phyloP scores from a whole-genome alignment of 75 land plant genomes.

The Isoetes taiwanensis region DNA sequence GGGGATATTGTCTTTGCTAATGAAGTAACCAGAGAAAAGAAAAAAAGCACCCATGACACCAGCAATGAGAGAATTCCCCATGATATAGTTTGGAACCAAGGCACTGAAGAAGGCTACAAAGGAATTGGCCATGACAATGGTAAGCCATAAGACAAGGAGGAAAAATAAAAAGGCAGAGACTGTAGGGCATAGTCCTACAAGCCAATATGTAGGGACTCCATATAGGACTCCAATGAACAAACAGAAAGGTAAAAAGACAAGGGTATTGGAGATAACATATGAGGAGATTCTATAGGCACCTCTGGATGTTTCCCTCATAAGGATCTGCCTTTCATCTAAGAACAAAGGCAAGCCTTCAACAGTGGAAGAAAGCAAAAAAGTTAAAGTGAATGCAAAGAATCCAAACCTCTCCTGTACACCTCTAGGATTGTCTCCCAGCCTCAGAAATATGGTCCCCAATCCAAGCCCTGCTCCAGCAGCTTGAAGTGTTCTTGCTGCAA shows the following conservation, averaged over 20 bases:
- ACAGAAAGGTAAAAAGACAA: constrained; percentile 71
- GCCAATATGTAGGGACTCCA: constrained; percentile 51
- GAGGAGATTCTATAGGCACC: constrained; percentile 78
- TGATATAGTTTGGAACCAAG: constrained; percentile 64
- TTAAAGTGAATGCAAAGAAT: constrained; percentile 72
- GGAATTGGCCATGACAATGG: constrained; percentile 54
- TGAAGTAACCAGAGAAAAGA: constrained; percentile 93
- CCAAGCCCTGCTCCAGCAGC: constrained; percentile 16
- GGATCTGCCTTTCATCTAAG: constrained; percentile 54
- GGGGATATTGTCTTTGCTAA: constrained; percentile 60
- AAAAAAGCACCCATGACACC: constrained; percentile 59
- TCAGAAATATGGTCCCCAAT: constrained; percentile 20
- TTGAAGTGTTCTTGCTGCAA: constrained; percentile 38
- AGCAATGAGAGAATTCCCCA: constrained; percentile 59
- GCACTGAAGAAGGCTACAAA: constrained; percentile 78
- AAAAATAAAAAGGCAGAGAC: constrained; percentile 44
- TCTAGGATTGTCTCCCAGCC: not conserved
- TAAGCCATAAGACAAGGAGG: constrained; percentile 57
- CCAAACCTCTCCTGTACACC: constrained; percentile 37
- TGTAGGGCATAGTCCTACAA: constrained; percentile 40
- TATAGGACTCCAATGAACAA: constrained; percentile 40
- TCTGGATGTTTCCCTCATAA: constrained; percentile 62
- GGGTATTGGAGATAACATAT: constrained; percentile 52
- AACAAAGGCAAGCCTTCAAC: constrained; percentile 73
- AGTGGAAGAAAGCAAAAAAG: constrained; percentile 59